Evolutionary conservation across 192 early-diverging fungal genomes (phyloP).

Genomic region (Linnemannia elongata): DNA sequence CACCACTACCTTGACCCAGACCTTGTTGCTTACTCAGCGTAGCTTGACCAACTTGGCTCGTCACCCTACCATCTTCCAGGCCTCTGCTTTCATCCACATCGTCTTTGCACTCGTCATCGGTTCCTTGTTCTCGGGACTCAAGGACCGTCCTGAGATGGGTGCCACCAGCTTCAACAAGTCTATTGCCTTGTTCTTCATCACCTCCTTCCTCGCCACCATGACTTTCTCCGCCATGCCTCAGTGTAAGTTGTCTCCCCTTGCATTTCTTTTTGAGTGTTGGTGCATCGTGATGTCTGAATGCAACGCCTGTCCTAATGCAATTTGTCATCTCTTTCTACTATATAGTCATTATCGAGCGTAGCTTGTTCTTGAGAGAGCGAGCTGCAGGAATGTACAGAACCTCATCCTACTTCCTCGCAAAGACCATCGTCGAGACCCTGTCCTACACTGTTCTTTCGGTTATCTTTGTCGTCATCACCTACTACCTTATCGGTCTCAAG

Average conservation of each 20-base stretch:
- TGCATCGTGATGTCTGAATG: constrained; percentile 68
- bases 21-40: constrained; percentile 67
- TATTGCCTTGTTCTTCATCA: constrained; percentile 52
- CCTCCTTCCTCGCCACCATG: constrained; percentile 65
- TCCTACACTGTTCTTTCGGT: constrained; percentile 79
- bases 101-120: constrained; percentile 61
- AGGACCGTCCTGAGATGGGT: constrained; percentile 43
- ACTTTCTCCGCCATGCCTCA: constrained; percentile 74
- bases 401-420: constrained; percentile 74
- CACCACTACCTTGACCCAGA: constrained; percentile 63
- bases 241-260: constrained; percentile 65
- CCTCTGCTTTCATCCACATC: constrained; percentile 69
- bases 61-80: constrained; percentile 71
- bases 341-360: constrained; percentile 74
- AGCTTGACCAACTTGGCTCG: constrained; percentile 76
- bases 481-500: constrained; percentile 87
- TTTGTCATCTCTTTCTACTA: not conserved
- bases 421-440: constrained; percentile 60
- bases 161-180: constrained; percentile 62
- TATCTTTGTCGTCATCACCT: constrained; percentile 84
- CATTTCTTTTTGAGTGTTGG: constrained; percentile 69
- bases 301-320: constrained; percentile 68
- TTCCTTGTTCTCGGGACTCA: constrained; percentile 49
- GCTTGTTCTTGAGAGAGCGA: constrained; percentile 80
- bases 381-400: constrained; percentile 83